Evolutionary conservation across 176 grass and related monocot genomes (phyloP), one percentile per base, ranked within the genome.

Genomic region (Ampelocalamus luodianensis): DNA sequence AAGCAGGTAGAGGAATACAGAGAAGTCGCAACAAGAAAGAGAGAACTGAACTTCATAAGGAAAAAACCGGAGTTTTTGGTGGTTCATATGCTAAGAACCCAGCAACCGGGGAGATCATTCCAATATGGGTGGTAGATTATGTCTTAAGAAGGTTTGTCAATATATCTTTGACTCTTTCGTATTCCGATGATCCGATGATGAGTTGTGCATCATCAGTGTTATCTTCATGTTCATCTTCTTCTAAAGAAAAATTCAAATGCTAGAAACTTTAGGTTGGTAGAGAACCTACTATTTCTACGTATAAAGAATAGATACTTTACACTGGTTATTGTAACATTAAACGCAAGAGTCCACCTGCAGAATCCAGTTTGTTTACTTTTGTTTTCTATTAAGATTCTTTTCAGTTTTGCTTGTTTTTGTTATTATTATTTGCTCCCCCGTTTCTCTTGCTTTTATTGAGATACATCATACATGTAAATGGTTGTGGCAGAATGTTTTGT

Each of bases 31-130:
- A 81, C 85, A 60, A 93, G 74, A 81, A 98, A 98, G 88, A 98
- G 96, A 98, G 96, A 92, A 98, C 96, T 78, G 96, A 98, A 79
- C 89, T 98, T 84, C 96, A 98, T 85, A 98, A 98, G 80, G 96
- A 90, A 87, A 98, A 98, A 90, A 93, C 91, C 5, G 91, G 93
- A 83, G 89, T 95, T 92, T 98, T 98, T 53, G 90, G 96, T 87
- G 96, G 96, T 80, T 93, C 91, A 77, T 98, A 92, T 87, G 96
- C 96, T 89, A 93, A 85, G 79, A 98, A 98, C 64, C 93, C 91
- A 77, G 96, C 91, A 90, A 95, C 89, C 8, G 89, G 93, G 77
- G 93, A 95, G 62, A 70, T 89, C 68, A 92, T 98, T 85, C 96
- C 96, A 88, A 95, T 98, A 90, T 98, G 96, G 96, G 85, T 95